A percentile compares a stretch with the other conserved stretches of the same genome.
phyloP scores from a whole-genome alignment of 495 filamentous ascomycete genomes.

The Aspergillus avenaceus region DNA sequence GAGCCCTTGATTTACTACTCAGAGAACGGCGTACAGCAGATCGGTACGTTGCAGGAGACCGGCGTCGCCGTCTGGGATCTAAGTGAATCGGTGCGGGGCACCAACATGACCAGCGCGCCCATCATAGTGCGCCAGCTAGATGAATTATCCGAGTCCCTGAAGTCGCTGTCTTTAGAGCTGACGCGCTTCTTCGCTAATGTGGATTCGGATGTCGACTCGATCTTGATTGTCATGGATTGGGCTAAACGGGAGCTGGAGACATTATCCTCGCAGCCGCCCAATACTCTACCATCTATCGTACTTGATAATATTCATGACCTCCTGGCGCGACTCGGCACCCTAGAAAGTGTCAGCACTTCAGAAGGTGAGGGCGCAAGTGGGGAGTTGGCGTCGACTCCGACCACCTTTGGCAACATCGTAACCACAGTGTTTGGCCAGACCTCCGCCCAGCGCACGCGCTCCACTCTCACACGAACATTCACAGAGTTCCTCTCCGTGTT shows the following conservation, averaged over 20 bases:
- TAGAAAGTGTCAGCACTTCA: slow-evolving; percentile 45
- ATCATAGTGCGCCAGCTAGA: slow-evolving; percentile 82
- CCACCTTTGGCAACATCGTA: slow-evolving; percentile 59
- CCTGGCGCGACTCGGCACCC: slow-evolving; percentile 60
- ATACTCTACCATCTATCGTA: slow-evolving; percentile 56
- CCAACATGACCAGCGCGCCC: slow-evolving; percentile 83
- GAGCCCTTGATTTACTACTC: slow-evolving; percentile 91
- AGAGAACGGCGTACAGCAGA: slow-evolving; percentile 78
- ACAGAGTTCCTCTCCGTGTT: slow-evolving; percentile 81
- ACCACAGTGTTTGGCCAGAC: slow-evolving; percentile 75
- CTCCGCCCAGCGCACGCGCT: slow-evolving; percentile 69
- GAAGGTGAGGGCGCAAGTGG: slow-evolving; percentile 38
- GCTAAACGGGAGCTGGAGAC: slow-evolving; percentile 71
- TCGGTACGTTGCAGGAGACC: slow-evolving; percentile 80
- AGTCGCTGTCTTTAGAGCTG: slow-evolving; percentile 73
- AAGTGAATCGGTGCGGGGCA: slow-evolving; percentile 78
- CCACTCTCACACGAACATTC: slow-evolving; percentile 79
- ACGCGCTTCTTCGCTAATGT: slow-evolving; percentile 88
- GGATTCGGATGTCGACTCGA: slow-evolving; percentile 86
- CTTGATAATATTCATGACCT: slow-evolving; percentile 78
- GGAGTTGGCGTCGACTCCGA: slow-evolving; percentile 46
- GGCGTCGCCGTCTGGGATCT: slow-evolving; percentile 90
- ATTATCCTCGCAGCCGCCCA: slow-evolving; percentile 49
- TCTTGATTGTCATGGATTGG: slow-evolving; percentile 94
- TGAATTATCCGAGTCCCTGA: slow-evolving; percentile 75